Evolutionary conservation across 176 grass and related monocot genomes (phyloP), one percentile per base, ranked within the genome.

Genomic region (Ensete ventricosum): DNA sequence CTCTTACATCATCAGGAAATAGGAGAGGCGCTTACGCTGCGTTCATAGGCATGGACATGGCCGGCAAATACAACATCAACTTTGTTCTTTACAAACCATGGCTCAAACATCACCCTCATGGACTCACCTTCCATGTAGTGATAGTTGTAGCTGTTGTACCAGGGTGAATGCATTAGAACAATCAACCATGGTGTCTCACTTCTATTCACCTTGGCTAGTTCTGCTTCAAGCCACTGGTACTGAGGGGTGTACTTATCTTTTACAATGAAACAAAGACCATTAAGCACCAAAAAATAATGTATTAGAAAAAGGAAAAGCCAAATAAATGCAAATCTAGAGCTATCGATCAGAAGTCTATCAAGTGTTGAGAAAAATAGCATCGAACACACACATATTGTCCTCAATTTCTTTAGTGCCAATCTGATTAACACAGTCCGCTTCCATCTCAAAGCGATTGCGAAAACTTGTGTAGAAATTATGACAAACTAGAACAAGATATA

Each of bases 71-170:
- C 87, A 11, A 84, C 12, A 65, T 96, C 93, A 1, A 96, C 93
- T 82, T 96, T 96, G 81, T 96, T 84, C 74, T 86, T 84, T 9
- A 96, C 93, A 13, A 96, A 92, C 89, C 89, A 96, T 1, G 67
- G 73, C 82, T 96, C 93, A 9, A 78, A 96, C 87, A 96, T 90
- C 21, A 96, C 93, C 81, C 89, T 81, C 93, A 96, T 96, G 68
- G 73, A 81, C 73, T 96, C 93, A 14, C 93, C 93, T 83, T 96
- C 93, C 93, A 96, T 96, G 62, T 90, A 92, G 54, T 92, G 93
- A 53, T 96, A 90, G 77, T 92, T 88, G 51, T 96, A 92, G 85
- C 93, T 96, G 79, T 96, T 96, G 67, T 96, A 96, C 93, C 89
- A 96, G 3, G 93, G 93, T 50, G 93, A 78, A 14, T 96, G 93